Conservation (phyloP, 495 filamentous ascomycete species). For the Neohortaea acidophila region DNA sequence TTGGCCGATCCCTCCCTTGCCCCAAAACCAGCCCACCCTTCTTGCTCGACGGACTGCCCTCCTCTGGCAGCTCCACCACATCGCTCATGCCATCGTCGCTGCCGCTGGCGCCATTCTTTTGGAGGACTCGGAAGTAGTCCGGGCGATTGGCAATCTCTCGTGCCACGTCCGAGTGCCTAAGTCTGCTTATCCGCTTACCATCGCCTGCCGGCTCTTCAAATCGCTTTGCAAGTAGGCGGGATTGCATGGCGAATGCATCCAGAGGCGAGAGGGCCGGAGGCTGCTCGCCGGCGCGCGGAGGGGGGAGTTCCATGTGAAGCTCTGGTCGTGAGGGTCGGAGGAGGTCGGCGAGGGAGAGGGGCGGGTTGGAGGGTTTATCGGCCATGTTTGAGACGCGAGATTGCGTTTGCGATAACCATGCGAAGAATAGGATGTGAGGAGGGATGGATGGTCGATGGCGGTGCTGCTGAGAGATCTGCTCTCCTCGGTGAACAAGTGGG, state of each 20-base stretch:
- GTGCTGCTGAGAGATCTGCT: no score
- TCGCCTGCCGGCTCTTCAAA: slow-evolving; percentile 56
- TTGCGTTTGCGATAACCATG: no score
- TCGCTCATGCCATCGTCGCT: slow-evolving; percentile 2
- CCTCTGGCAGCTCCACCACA: slow-evolving; percentile 30
- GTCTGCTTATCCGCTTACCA: slow-evolving; percentile 62
- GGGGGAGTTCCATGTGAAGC: slow-evolving; percentile 23
- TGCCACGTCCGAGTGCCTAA: slow-evolving; percentile 69
- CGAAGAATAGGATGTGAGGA: no score
- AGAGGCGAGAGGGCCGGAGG: slow-evolving; percentile 87
- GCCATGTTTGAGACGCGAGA: no score
- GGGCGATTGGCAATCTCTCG: slow-evolving; percentile 58
- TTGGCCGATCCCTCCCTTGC: slow-evolving; percentile 6
- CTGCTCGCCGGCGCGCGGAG: slow-evolving; percentile 48
- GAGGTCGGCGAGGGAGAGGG: neutral
- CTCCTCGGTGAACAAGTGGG: no score
- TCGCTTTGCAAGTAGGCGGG: slow-evolving; percentile 70
- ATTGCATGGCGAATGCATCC: slow-evolving; percentile 84
- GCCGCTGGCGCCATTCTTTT: slow-evolving; percentile 3
- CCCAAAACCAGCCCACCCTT: neutral
- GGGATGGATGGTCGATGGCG: no score
- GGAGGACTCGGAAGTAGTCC: slow-evolving; percentile 45
- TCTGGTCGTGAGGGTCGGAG: no score
- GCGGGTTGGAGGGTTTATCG: neutral
- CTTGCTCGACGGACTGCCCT: slow-evolving; percentile 4